Base-by-base conservation (phyloP, 2,329 filamentous ascomycete species). In the Aspergillus aculeatinus region DNA sequence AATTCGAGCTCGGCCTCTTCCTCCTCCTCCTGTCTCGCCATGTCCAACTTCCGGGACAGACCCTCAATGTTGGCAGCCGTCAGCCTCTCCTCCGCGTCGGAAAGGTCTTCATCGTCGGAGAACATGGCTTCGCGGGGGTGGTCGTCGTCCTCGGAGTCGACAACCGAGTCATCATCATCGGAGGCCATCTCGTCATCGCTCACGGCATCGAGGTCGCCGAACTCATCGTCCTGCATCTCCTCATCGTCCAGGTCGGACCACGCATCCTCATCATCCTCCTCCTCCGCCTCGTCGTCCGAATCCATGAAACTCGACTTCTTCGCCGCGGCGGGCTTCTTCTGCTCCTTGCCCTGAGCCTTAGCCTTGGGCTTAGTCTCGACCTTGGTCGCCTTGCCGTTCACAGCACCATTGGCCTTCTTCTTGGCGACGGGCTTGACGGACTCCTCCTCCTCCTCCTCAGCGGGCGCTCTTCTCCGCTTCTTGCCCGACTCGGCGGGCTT, bases 61-160 rank as follows among this genome's bases (percentile, higher is more conserved):
- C 95, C 95, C 69, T 89, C 95, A 64, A 99, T 98, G 76, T 99
- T 99, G 63, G 95, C 95, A 1, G 93, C 93, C 55, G 92, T 99
- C 67, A 99, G 84, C 74, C 88, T 89, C 78, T 97, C 93, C 77
- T 96, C 92, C 5, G 87, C 89, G 68, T 96, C 92, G 1, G 90
- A 93, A 55, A 92, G 89, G 65, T 94, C 91, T 68, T 96, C 92
- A 71, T 98, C 94, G 65, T 98, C 95, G 0, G 95, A 98, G 82
- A 96, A 99, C 82, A 96, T 91, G 65, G 88, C 86, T 69, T 83
- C 83, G 73, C 77, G 82, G 72, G 75, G 77, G 56, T 79, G 79
- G 25, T 76, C 76, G 31, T 87, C 85, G 48, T 86, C 83, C 64
- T 93, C 90, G 12, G 90, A 94, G 72, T 94, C 90, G 68, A 86